Evolutionary conservation across 2,329 filamentous ascomycete genomes (phyloP).

Genomic region (Apiospora rasikravindrae): DNA sequence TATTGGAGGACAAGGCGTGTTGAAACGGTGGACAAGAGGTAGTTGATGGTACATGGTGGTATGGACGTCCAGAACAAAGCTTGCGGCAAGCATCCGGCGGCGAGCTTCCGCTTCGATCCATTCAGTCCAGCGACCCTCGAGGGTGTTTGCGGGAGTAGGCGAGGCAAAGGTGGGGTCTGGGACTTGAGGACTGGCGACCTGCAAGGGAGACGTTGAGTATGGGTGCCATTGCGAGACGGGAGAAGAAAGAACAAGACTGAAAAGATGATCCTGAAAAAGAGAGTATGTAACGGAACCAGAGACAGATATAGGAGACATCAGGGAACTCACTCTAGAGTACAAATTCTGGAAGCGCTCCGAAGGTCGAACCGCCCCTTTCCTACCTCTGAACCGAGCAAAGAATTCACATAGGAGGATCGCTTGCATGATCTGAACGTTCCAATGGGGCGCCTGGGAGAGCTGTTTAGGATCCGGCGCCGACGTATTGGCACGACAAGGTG

Average conservation of each 20-base stretch:
- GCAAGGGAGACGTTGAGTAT: constrained; percentile 43
- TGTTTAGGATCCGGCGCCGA: constrained; percentile 12
- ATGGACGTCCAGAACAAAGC: constrained; percentile 62
- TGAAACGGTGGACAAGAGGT: constrained; percentile 43
- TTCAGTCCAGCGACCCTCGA: constrained; percentile 50
- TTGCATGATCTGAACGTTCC: constrained; percentile 58
- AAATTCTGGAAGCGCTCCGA: constrained; percentile 56
- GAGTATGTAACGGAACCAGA: constrained; percentile 39
- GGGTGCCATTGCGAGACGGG: constrained; percentile 35
- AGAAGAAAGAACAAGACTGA: constrained; percentile 40
- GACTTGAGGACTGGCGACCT: constrained; percentile 46
- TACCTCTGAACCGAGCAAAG: constrained; percentile 60
- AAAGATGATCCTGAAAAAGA: constrained; percentile 41
- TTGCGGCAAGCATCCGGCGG: constrained; percentile 60
- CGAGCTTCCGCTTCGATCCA: constrained; percentile 60
- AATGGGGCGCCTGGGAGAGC: constrained; percentile 48
- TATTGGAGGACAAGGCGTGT: constrained; percentile 45
- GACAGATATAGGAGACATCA: constrained; percentile 39
- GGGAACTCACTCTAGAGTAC: constrained; percentile 59
- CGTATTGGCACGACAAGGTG: neutral
- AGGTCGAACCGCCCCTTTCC: constrained; percentile 51
- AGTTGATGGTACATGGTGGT: constrained; percentile 61
- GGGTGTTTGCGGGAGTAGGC: constrained; percentile 27
- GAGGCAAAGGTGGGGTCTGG: constrained; percentile 26
- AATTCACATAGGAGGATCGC: constrained; percentile 60